These are phyloP conservation scores for Coelastrella sp. DNA, from an alignment of 139 green algal genomes.

Conservation along the genomic window DNA sequence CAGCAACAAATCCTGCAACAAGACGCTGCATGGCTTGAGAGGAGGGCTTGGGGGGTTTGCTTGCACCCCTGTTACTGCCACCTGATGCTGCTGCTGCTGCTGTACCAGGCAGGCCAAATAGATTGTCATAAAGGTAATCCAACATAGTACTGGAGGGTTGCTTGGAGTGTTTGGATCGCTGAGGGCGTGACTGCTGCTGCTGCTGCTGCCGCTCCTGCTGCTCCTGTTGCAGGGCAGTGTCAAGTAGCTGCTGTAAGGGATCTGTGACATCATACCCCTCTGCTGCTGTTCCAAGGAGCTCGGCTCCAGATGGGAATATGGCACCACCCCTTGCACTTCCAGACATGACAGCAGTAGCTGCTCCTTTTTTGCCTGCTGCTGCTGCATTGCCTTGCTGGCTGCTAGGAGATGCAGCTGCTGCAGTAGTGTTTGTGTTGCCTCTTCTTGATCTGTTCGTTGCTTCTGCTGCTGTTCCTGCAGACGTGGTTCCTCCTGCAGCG, in stretches of 20 bases:
- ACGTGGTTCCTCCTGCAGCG: not conserved
- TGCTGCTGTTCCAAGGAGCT: not conserved
- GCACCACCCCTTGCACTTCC: not conserved
- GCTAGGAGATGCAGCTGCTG: not conserved
- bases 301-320: slow-evolving; percentile 8
- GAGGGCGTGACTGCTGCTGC: not conserved
- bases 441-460: not conserved
- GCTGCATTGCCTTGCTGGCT: not conserved
- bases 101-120: not conserved
- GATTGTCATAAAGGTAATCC: slow-evolving; percentile 12
- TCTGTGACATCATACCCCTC: not conserved
- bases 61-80: not conserved
- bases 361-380: no score
- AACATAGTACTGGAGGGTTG: not conserved
- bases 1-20: not conserved
- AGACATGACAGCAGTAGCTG: not conserved
- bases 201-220: slow-evolving; percentile 26
- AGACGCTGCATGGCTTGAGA: slow-evolving; percentile 1
- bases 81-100: slow-evolving; percentile 11
- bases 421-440: not conserved
- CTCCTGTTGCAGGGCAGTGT: slow-evolving; percentile 7
- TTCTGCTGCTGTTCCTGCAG: not conserved
- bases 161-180: not conserved
- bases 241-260: slow-evolving; percentile 16
- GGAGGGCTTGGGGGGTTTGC: slow-evolving; percentile 7